Percentiles rank a stretch among this genome's conserved stretches.
phyloP scores from a whole-genome alignment of 352 stramenopile genomes.

The Phytopythium boreale region DNA sequence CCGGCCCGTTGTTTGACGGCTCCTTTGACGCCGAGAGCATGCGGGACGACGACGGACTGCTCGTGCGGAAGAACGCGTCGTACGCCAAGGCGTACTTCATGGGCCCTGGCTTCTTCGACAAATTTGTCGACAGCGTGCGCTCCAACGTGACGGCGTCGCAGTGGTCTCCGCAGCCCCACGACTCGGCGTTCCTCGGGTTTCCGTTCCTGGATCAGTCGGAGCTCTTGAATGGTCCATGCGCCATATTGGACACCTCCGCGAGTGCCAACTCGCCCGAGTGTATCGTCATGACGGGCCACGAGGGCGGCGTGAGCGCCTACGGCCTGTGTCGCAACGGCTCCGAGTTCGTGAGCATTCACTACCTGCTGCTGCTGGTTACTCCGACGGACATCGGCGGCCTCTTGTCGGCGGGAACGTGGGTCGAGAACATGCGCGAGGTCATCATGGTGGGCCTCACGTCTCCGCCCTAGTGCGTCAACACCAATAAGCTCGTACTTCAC shows the following conservation, averaged over 20 bases:
- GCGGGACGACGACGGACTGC: slow-evolving; percentile 20
- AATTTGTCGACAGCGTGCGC: slow-evolving; percentile 17
- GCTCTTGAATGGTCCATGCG: slow-evolving; percentile 19
- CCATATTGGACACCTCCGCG: slow-evolving; percentile 12
- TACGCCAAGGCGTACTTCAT: slow-evolving; percentile 33
- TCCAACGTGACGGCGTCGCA: slow-evolving; percentile 18
- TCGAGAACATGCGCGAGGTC: slow-evolving; percentile 29
- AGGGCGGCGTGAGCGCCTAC: slow-evolving; percentile 33
- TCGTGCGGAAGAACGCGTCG: slow-evolving; percentile 36
- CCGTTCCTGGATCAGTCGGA: slow-evolving; percentile 18
- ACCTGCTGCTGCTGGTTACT: slow-evolving; percentile 23
- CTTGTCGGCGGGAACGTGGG: slow-evolving; percentile 22
- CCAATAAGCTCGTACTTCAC: slow-evolving; percentile 11
- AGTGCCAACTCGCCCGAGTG: slow-evolving; percentile 23
- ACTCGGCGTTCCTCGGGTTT: slow-evolving; percentile 28
- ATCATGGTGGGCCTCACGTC: slow-evolving; percentile 20
- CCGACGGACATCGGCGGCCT: slow-evolving; percentile 29
- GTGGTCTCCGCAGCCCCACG: slow-evolving; percentile 27
- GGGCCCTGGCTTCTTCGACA: slow-evolving; percentile 19
- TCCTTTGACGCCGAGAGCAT: slow-evolving; percentile 27
- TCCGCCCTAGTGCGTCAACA: slow-evolving; percentile 11
- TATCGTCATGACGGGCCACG: slow-evolving; percentile 33
- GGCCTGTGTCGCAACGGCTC: slow-evolving; percentile 32
- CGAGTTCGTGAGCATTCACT: slow-evolving; percentile 33
- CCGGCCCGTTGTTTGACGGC: slow-evolving; percentile 22